These are phyloP conservation scores for Coprinopsis sp. DNA, from an alignment of 768 basidiomycete genomes.

Conservation along the genomic window DNA sequence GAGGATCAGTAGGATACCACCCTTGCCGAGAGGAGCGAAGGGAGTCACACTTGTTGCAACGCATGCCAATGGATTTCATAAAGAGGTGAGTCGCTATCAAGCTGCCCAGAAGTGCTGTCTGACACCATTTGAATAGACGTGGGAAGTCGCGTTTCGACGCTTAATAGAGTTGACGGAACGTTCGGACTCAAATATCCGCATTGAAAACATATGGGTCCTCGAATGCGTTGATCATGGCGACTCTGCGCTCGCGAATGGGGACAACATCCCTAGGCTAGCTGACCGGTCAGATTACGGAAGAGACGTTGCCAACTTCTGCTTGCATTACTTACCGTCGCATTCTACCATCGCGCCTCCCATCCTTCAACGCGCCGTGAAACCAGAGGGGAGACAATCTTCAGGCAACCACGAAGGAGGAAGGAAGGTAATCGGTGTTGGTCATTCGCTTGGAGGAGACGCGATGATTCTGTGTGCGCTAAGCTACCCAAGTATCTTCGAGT, in stretches of 20 bases:
- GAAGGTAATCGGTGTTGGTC: constrained; percentile 17
- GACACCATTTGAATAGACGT: constrained; percentile 13
- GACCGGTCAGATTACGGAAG: constrained; percentile 24
- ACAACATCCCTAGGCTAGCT: constrained; percentile 19
- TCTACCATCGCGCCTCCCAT: constrained; percentile 12
- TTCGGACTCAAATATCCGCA: constrained; percentile 12
- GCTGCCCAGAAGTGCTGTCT: background rate
- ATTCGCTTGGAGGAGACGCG: constrained; percentile 23
- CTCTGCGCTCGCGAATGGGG: constrained; percentile 19
- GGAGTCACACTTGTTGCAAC: constrained; percentile 21
- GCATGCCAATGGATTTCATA: constrained; percentile 24
- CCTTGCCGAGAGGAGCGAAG: constrained; percentile 2
- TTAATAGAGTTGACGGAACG: constrained; percentile 21
- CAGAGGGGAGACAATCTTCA: constrained; percentile 10
- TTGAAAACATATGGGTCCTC: constrained; percentile 24
- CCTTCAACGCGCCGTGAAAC: too few species aligned
- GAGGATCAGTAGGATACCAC: constrained; percentile 18
- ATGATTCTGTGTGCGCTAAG: constrained; percentile 18
- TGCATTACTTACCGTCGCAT: constrained; percentile 18
- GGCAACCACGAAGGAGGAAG: constrained; percentile 15
- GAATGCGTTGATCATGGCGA: constrained; percentile 24
- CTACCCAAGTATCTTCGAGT: constrained; percentile 19
- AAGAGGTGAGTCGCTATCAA: constrained; percentile 16
- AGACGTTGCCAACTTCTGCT: constrained; percentile 23
- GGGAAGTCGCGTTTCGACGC: constrained; percentile 19